Evolutionary conservation across 1,284 basidiomycete genomes (phyloP).

Genomic region (Papiliotrema laurentii): DNA sequence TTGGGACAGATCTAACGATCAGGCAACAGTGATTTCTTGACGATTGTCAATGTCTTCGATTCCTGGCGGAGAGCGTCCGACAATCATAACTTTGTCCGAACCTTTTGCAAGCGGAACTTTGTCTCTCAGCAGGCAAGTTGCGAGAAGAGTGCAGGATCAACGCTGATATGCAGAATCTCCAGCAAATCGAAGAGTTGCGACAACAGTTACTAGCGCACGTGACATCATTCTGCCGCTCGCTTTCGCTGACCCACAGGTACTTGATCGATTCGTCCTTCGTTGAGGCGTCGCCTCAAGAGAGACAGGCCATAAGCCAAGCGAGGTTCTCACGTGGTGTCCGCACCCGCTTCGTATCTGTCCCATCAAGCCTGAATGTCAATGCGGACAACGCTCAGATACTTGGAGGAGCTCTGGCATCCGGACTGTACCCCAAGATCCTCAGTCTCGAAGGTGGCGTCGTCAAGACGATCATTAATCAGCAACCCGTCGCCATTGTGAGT

Average conservation of each 20-base stretch:
- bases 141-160: no score
- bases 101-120: constrained; percentile 79
- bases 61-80: constrained; percentile 78
- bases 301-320: constrained; percentile 60
- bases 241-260: no score
- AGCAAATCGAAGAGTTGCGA: constrained; percentile 94
- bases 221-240: not conserved
- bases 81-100: constrained; percentile 58
- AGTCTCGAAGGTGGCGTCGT: constrained; percentile 64
- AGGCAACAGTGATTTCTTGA: constrained; percentile 97
- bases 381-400: constrained; percentile 60
- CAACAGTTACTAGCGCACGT: constrained; percentile 81
- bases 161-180: constrained; percentile 61
- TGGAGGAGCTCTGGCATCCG: constrained; percentile 77
- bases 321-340: constrained; percentile 66
- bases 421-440: constrained; percentile 89
- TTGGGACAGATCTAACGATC: not conserved
- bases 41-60: constrained; percentile 84
- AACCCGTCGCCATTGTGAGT: constrained; percentile 54
- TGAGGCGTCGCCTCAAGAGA: constrained; percentile 60
- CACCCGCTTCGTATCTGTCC: constrained; percentile 71
- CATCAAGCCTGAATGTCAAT: constrained; percentile 67
- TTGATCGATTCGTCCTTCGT: constrained; percentile 87
- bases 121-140: constrained; percentile 72
- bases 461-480: constrained; percentile 83